Base-by-base conservation (phyloP, 495 filamentous ascomycete genomes). In the Penicillium waksmanii region DNA sequence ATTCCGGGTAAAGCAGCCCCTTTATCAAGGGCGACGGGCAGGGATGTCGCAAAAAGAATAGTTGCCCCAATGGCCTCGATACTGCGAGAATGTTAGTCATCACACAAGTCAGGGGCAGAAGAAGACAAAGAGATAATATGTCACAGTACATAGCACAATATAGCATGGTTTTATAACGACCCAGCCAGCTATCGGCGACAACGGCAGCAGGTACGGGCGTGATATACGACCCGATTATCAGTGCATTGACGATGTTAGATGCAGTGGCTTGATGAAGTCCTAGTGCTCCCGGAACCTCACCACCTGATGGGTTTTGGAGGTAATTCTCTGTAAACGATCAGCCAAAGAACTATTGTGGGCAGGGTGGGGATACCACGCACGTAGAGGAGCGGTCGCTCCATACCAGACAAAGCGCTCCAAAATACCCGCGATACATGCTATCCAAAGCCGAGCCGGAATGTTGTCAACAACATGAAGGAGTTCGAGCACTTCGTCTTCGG, bases 1-100 rank as follows among this genome's bases (percentile, higher is more conserved):
- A 69, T 55, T 19, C 70, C 70, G 21, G 56, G 58, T 10, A 71
- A 33, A 13, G 68, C 68, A 47, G 68, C 68, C 5, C 66, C 66
- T 27, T 65, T 54, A n/a, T 53, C 58, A 5, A 74, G 67, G 1
- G 64, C 62, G 12, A 48, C 49, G 21, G 72, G 72, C 18, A 74
- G 38, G 8, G 72, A 68, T 0, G 72, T 67, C 35, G 51, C 56
- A 19, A 74, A 62, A 6, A 73, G 54, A 34, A 73, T 60, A 17
- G 68, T 53, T 9, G 69, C 55, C 15, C 72, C 72, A 17, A 62
- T 33, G 5, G 65, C 56, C 36, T 70, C 62, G 27, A 74, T 51
- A 23, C 57, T 65, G 25, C 15, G 25, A 55, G 5, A 43, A 36
- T 33, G 44, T 58, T 27, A 58, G 48, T 35, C 10, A 43, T 48